Percentiles rank a stretch among this genome's conserved stretches.
Conservation (phyloP, 371 early-diverging fungal genomes). For the Dinochytrium kinnereticum region DNA sequence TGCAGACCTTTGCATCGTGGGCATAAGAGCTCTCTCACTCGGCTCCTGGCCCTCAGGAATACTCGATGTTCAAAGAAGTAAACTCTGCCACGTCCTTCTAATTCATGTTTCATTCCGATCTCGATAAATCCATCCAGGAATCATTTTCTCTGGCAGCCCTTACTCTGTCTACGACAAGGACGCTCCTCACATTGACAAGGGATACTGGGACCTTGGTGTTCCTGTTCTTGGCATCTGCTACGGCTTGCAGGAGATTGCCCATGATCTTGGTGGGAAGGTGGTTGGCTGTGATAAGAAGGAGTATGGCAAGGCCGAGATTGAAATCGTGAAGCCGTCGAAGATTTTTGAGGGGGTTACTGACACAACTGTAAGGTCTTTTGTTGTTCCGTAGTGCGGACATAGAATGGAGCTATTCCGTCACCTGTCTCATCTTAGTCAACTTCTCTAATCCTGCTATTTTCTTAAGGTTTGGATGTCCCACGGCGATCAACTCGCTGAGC, state of each 20-base stretch:
- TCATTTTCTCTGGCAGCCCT: constrained; percentile 95
- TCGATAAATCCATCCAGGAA: constrained; percentile 42
- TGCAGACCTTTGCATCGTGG: too few species aligned
- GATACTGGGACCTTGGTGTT: constrained; percentile 84
- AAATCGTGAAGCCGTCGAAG: constrained; percentile 63
- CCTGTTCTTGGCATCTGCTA: constrained; percentile 98
- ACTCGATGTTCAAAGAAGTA: too few species aligned
- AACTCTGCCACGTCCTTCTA: not conserved
- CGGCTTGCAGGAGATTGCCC: constrained; percentile 92
- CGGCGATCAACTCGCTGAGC: constrained; percentile 88
- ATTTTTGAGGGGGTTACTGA: constrained; percentile 80
- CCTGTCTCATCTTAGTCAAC: not conserved
- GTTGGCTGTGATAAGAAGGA: constrained; percentile 90
- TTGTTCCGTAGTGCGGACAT: not conserved
- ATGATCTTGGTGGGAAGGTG: constrained; percentile 85
- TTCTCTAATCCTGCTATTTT: too few species aligned
- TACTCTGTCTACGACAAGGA: constrained; percentile 95
- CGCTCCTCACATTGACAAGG: constrained; percentile 93
- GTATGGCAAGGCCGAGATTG: constrained; percentile 90
- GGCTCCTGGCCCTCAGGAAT: too few species aligned
- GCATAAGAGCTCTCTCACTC: too few species aligned
- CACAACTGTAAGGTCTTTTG: constrained; percentile 46
- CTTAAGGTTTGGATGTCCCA: constrained; percentile 98
- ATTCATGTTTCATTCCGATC: not conserved
- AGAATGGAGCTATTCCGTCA: not conserved